phyloP scores from a whole-genome alignment of 148 eudicot species.

The Tetragonia tetragonoides region DNA sequence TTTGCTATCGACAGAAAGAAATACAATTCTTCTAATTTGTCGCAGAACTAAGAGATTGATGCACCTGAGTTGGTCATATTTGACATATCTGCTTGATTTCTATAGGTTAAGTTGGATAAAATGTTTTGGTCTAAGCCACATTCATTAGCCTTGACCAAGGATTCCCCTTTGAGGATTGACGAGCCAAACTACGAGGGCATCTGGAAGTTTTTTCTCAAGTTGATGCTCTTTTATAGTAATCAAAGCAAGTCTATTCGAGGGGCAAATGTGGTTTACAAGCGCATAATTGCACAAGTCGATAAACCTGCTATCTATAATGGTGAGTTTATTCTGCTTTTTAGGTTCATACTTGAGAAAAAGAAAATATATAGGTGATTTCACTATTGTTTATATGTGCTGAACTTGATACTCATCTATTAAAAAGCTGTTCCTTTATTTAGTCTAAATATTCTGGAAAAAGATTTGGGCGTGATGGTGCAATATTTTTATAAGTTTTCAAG shows the following conservation, averaged over 20 bases:
- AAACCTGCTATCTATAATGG: constrained; percentile 79
- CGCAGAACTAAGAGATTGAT: not conserved
- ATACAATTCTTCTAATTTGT: not conserved
- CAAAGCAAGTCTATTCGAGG: constrained; percentile 88
- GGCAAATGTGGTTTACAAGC: constrained; percentile 81
- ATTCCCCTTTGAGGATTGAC: constrained; percentile 77
- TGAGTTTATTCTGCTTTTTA: constrained; percentile 31
- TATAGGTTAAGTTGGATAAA: constrained; percentile 76
- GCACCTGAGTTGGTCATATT: not conserved
- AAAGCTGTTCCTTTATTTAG: not conserved
- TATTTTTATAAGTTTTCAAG: not conserved
- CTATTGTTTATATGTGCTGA: not conserved
- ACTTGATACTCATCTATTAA: constrained; percentile 3
- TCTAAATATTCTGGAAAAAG: not conserved
- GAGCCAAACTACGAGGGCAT: constrained; percentile 85
- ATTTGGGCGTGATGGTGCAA: not conserved
- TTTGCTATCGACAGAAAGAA: not conserved
- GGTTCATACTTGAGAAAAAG: not conserved
- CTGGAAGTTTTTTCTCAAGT: constrained; percentile 53
- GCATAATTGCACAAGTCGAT: constrained; percentile 75
- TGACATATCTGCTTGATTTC: constrained; percentile 17
- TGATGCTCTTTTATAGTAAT: constrained; percentile 85
- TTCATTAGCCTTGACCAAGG: constrained; percentile 81
- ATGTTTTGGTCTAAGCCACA: constrained; percentile 86
- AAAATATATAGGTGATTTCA: not conserved